Percentiles rank a stretch among this genome's conserved stretches.
Evolutionary conservation across 2,329 filamentous ascomycete species (phyloP).

Genomic region (Fusarium pseudonygamai): DNA sequence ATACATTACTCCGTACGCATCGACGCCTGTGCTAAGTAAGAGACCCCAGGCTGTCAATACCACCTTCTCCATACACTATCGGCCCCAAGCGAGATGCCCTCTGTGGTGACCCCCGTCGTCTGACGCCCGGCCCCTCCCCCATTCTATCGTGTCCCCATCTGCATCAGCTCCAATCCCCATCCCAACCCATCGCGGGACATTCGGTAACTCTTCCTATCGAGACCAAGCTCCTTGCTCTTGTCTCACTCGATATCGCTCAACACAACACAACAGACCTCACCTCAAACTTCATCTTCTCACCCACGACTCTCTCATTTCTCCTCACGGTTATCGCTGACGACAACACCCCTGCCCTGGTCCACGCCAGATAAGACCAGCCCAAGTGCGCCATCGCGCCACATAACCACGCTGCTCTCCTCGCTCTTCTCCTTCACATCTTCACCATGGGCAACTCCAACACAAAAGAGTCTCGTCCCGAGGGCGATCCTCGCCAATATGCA

Average conservation of each 20-base stretch:
- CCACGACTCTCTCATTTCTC: neutral
- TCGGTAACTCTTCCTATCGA: conserved; percentile 30
- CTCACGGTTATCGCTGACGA: neutral
- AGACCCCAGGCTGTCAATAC: neutral
- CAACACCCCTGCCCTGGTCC: neutral
- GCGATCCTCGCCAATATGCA: conserved; percentile 36
- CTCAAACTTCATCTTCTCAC: neutral
- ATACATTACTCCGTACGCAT: too few relatives aligned
- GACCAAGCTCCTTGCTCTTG: conserved; percentile 16
- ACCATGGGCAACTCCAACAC: conserved; percentile 54
- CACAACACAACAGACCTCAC: neutral
- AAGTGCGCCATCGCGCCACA: conserved; percentile 32
- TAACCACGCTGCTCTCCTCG: conserved; percentile 8
- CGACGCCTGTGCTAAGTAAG: too few relatives aligned
- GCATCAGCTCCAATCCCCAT: neutral
- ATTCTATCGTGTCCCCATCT: neutral
- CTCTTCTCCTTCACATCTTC: conserved; percentile 8
- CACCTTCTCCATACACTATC: conserved; percentile 25
- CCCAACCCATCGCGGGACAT: conserved; percentile 33
- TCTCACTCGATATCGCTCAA: conserved; percentile 19
- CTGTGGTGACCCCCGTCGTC: conserved; percentile 40
- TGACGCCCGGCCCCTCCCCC: conserved; percentile 37
- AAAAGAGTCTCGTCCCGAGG: conserved; percentile 51
- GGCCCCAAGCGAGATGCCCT: conserved; percentile 38
- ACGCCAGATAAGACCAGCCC: conserved; percentile 15